phyloP scores from a whole-genome alignment of 2,329 filamentous ascomycete species.

The Penicillium sp. region DNA sequence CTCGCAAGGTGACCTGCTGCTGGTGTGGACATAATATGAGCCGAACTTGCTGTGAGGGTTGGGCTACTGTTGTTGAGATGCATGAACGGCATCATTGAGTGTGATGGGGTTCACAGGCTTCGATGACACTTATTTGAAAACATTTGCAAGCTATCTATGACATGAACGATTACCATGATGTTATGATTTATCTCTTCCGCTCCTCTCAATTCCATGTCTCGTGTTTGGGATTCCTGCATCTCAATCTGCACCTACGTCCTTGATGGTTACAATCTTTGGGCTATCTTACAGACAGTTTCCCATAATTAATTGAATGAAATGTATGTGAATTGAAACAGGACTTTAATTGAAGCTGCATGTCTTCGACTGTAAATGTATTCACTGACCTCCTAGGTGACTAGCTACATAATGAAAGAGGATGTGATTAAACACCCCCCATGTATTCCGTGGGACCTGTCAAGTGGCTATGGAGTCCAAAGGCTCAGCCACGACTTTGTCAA shows the following conservation, averaged over 20 bases:
- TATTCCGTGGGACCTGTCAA: not conserved
- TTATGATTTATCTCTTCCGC: constrained; percentile 1
- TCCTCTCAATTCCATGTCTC: not conserved
- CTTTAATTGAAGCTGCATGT: not conserved
- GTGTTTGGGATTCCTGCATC: not conserved
- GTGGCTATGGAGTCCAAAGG: not conserved
- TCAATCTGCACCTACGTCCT: not conserved
- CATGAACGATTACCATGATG: constrained; percentile 1
- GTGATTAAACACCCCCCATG: not conserved
- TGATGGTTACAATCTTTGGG: not conserved
- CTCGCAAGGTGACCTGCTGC: constrained; percentile 48
- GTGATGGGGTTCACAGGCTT: not conserved
- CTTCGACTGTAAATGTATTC: not conserved
- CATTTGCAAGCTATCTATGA: not conserved
- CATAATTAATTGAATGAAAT: not conserved
- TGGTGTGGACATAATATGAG: constrained; percentile 67
- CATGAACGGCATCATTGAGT: constrained; percentile 47
- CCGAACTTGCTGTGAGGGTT: constrained; percentile 59
- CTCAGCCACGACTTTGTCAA: not conserved
- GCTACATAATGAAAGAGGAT: not conserved
- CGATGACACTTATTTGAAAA: not conserved
- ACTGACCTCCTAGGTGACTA: not conserved
- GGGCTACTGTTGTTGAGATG: constrained; percentile 58
- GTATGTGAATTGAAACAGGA: not conserved
- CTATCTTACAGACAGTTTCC: not conserved